A percentile compares a stretch with the other conserved stretches of the same genome.
Conservation (phyloP, 805 yeast genomes). For the Yarrowia phangngaensis region DNA sequence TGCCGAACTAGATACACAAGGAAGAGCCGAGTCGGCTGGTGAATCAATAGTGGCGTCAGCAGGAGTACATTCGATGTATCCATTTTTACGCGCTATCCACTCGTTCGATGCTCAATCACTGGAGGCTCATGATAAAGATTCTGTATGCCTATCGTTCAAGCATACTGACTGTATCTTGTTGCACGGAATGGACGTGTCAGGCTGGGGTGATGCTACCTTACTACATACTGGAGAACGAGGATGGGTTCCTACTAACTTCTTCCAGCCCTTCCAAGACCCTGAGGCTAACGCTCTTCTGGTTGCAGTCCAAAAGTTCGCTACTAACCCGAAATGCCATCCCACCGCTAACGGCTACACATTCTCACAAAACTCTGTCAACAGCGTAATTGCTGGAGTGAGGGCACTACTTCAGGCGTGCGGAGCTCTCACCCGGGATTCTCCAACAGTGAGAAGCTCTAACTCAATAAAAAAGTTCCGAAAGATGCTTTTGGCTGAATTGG, state of each 20-base stretch:
- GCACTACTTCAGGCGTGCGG: constrained; percentile 39
- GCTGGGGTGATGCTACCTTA: constrained; percentile 46
- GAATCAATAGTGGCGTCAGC: neutral
- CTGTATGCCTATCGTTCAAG: constrained; percentile 35
- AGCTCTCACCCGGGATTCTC: constrained; percentile 39
- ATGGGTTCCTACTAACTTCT: constrained; percentile 45
- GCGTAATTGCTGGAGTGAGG: constrained; percentile 42
- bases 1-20: too few species aligned
- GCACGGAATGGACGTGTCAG: constrained; percentile 43
- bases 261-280: constrained; percentile 40
- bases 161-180: constrained; percentile 41
- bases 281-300: constrained; percentile 41
- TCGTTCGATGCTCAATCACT: constrained; percentile 19
- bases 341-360: constrained; percentile 34
- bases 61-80: constrained; percentile 21
- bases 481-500: constrained; percentile 41
- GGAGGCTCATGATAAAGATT: constrained; percentile 21
- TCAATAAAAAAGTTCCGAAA: constrained; percentile 39
- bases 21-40: too few species aligned
- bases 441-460: constrained; percentile 35
- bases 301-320: constrained; percentile 39
- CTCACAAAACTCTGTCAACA: constrained; percentile 41
- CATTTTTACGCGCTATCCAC: constrained; percentile 13
- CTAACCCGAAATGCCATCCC: constrained; percentile 36
- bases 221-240: constrained; percentile 41